phyloP scores from a whole-genome alignment of 1,284 basidiomycete genomes.

The Earliella scabrosa region DNA sequence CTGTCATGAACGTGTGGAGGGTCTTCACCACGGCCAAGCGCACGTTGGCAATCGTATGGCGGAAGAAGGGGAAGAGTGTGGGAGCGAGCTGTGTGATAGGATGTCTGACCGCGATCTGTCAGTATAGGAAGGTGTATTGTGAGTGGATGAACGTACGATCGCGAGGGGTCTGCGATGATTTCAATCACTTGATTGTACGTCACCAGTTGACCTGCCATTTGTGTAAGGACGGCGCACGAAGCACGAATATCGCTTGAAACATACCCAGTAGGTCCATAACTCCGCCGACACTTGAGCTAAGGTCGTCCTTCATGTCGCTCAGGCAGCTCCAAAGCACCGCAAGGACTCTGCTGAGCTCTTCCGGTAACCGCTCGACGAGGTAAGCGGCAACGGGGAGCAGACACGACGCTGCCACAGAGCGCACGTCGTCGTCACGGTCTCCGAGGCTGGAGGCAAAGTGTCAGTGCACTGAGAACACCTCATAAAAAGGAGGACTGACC shows the following conservation, averaged over 20 bases:
- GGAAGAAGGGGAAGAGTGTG: conserved; percentile 94
- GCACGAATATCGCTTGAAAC: conserved; percentile 29
- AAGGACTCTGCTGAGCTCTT: conserved; percentile 75
- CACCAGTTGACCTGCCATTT: conserved; percentile 73
- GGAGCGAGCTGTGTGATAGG: conserved; percentile 84
- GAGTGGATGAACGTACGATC: conserved; percentile 58
- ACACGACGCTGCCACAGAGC: conserved; percentile 93
- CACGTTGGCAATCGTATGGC: conserved; percentile 95
- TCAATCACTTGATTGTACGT: conserved; percentile 80
- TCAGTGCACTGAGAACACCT: not conserved
- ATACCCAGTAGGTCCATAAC: conserved; percentile 96
- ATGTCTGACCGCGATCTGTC: conserved; percentile 48
- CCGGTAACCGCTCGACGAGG: conserved; percentile 79
- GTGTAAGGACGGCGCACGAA: conserved; percentile 14
- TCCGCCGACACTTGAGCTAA: conserved; percentile 95
- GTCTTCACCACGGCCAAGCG: conserved; percentile 94
- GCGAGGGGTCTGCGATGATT: conserved; percentile 67
- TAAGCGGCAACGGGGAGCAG: conserved; percentile 85
- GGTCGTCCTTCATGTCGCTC: conserved; percentile 93
- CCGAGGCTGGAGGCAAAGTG: conserved; percentile 60
- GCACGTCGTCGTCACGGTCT: conserved; percentile 96
- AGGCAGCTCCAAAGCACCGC: conserved; percentile 92
- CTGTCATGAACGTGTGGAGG: conserved; percentile 84
- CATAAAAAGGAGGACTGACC: conserved; percentile 52
- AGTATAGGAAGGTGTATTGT: not conserved